A percentile compares a stretch with the other conserved stretches of the same genome.
Evolutionary conservation across 2,329 filamentous ascomycete species (phyloP).

Genomic region (Aschersonia sp.): DNA sequence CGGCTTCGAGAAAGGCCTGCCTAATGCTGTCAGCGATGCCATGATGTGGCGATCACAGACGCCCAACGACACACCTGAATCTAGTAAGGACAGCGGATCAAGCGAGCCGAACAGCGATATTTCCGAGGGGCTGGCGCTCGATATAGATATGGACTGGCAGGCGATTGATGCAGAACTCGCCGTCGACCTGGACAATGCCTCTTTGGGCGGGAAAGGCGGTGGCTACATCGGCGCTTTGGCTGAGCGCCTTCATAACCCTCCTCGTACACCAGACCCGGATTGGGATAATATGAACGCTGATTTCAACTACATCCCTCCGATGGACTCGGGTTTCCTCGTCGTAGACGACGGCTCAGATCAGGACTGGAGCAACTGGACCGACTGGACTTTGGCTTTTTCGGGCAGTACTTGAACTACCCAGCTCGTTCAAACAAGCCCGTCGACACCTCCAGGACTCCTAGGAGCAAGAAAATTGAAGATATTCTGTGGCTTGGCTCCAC

Average conservation of each 20-base stretch:
- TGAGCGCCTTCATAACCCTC: constrained; percentile 7
- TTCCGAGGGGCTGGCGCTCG: constrained; percentile 36
- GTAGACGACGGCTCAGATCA: too few relatives aligned
- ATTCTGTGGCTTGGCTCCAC: too few relatives aligned
- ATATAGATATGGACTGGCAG: constrained; percentile 38
- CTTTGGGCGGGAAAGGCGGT: neutral
- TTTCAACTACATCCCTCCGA: constrained; percentile 13
- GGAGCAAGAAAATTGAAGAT: too few relatives aligned
- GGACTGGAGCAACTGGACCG: too few relatives aligned
- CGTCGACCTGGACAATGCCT: constrained; percentile 22
- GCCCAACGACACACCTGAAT: constrained; percentile 51
- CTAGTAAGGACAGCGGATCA: constrained; percentile 42
- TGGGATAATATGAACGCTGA: constrained; percentile 38
- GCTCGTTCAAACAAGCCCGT: too few relatives aligned
- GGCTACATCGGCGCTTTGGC: neutral
- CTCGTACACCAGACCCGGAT: constrained; percentile 12
- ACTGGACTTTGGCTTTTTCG: too few relatives aligned
- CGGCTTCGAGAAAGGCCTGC: constrained; percentile 18
- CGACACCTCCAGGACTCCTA: too few relatives aligned
- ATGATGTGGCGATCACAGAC: constrained; percentile 39
- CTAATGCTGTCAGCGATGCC: constrained; percentile 37
- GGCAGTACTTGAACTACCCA: too few relatives aligned
- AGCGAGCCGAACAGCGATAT: constrained; percentile 51
- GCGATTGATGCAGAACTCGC: constrained; percentile 27
- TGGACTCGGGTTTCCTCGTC: too few relatives aligned